These are phyloP conservation scores for Calonectria multiphialidica DNA, from an alignment of 2,329 filamentous ascomycete species.

Conservation along the genomic window DNA sequence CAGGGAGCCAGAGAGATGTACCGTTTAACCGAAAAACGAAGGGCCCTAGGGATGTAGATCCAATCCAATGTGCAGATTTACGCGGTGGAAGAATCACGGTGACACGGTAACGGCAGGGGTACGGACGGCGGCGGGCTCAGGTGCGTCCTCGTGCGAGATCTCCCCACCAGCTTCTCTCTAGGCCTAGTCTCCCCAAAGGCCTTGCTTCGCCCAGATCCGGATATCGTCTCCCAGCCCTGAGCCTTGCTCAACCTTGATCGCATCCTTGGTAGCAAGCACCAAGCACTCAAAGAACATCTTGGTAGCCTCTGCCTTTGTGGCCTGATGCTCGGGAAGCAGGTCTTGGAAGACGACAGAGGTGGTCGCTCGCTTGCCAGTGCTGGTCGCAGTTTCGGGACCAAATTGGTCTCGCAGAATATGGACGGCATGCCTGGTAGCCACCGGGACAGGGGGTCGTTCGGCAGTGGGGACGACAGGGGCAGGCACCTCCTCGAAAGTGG, in stretches of 20 bases:
- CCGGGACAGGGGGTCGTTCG: constrained; percentile 86
- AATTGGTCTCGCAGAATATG: constrained; percentile 93
- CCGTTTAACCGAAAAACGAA: too few relatives aligned
- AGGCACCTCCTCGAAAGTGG: constrained; percentile 83
- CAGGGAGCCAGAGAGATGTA: too few relatives aligned
- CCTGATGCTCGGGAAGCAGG: constrained; percentile 83
- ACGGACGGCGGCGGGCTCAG: constrained; percentile 49
- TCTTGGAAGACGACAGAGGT: constrained; percentile 89
- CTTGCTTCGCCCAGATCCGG: constrained; percentile 88
- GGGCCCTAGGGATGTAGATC: too few relatives aligned
- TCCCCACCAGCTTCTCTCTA: constrained; percentile 78
- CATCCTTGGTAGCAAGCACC: constrained; percentile 96
- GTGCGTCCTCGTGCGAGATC: constrained; percentile 64
- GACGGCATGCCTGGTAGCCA: constrained; percentile 95
- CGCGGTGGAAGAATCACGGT: too few relatives aligned
- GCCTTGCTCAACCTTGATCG: constrained; percentile 94
- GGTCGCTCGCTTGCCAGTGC: constrained; percentile 79
- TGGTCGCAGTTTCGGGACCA: constrained; percentile 76
- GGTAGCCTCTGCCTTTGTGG: constrained; percentile 90
- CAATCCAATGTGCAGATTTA: too few relatives aligned
- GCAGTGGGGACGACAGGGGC: constrained; percentile 81
- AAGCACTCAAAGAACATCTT: constrained; percentile 99
- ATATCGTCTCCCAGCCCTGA: constrained; percentile 83
- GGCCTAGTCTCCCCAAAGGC: constrained; percentile 97
- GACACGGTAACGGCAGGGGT: constrained; percentile 52